phyloP scores from a whole-genome alignment of 495 filamentous ascomycete genomes.

The Talaromyces wortmannii region DNA sequence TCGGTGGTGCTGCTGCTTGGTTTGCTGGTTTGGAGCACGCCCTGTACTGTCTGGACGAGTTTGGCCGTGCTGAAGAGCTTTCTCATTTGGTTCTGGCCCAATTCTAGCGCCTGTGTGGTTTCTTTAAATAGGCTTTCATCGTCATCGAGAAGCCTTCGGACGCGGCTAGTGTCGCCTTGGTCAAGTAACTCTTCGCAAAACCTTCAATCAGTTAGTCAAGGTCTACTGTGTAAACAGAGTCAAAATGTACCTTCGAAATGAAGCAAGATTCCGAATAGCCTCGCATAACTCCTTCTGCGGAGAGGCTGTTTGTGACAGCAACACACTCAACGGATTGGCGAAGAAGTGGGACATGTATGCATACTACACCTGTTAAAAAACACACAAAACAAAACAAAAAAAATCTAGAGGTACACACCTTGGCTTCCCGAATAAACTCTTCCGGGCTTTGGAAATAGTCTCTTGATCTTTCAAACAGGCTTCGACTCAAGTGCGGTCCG shows the following conservation, averaged over 20 bases:
- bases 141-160: constrained; percentile 44
- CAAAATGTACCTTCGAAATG: constrained; percentile 58
- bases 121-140: constrained; percentile 37
- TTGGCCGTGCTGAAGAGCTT: constrained; percentile 39
- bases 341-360: constrained; percentile 96
- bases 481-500: constrained; percentile 56
- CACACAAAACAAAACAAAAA: too few relatives aligned
- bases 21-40: constrained; percentile 28
- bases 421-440: constrained; percentile 69
- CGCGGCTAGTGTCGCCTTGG: constrained; percentile 24
- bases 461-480: constrained; percentile 67
- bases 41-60: constrained; percentile 36
- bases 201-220: constrained; percentile 18
- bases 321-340: constrained; percentile 74
- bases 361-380: constrained; percentile 49
- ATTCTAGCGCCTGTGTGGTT: constrained; percentile 20
- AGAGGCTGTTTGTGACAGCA: constrained; percentile 28
- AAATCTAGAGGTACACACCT: constrained; percentile 44
- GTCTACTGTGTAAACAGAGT: background rate
- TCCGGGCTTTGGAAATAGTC: constrained; percentile 86
- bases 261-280: constrained; percentile 69
- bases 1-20: constrained; percentile 41
- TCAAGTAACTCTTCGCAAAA: constrained; percentile 40
- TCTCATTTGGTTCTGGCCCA: constrained; percentile 33
- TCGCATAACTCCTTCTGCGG: constrained; percentile 56